Evolutionary conservation across 2,329 filamentous ascomycete genomes (phyloP), one percentile per base, ranked within the genome.

Genomic region (Stemphylium lycopersici): DNA sequence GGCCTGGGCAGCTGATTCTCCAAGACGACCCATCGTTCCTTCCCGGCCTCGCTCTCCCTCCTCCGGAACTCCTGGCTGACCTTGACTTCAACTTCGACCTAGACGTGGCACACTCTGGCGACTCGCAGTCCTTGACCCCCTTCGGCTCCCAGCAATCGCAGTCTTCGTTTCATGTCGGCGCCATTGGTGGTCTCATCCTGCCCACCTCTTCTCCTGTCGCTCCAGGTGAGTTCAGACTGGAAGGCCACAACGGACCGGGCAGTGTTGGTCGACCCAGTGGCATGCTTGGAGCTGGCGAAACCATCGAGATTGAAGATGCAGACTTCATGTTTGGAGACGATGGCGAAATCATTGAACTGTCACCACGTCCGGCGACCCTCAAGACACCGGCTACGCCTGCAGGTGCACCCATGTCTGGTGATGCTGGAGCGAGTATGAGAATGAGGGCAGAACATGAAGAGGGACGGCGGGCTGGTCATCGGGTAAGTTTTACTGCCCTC

Each of bases 1-100:
- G 91, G 65, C 86, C 84, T 4, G 86, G 90, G 20, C 87, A 93
- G 63, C 86, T 97, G 51, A 79, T 91, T 3, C 80, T 98, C 2
- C 80, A 84, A 48, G 91, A 98, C 66, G 93, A 98, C 67, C 91
- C 92, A 0, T 82, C 85, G 37, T 97, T 98, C 69, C 76, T 90
- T 8, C 87, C 88, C 0, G 85, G 88, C 38, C 80, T 87, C 31
- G 78, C 80, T 31, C 78, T 91, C 22, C 84, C 87, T 1, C 78
- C 82, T 0, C 79, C 89, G 52, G 80, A 87, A 29, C 70, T 85
- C 18, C 68, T 87, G 13, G 75, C 76, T 10, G 71, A 75, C 3
- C 71, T 84, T 33, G 70, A 78, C 29, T 53, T 76, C n/a, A 61
- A 66, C 11, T 59, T 73, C 2, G 69, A 77, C 5, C 63, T 72